Evolutionary conservation across 768 basidiomycete species (phyloP).

Genomic region (Tylopilus balloui): DNA sequence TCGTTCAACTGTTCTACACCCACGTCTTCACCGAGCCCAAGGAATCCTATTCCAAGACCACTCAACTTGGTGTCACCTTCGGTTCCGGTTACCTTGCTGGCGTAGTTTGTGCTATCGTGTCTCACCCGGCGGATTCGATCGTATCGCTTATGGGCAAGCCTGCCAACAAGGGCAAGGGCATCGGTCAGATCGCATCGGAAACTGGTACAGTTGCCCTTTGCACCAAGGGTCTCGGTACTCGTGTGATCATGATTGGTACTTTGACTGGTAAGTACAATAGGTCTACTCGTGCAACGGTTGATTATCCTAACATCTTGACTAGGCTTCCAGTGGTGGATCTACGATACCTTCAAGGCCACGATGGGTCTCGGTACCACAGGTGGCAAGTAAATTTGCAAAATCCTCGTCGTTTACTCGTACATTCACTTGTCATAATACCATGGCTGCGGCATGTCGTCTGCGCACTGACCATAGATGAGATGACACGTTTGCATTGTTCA

Average conservation of each 20-base stretch:
- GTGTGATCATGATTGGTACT: conserved; percentile 80
- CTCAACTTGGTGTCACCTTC: conserved; percentile 87
- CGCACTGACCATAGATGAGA: too few species aligned
- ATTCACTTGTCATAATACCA: too few species aligned
- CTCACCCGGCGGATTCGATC: conserved; percentile 92
- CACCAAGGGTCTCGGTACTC: conserved; percentile 84
- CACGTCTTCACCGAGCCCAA: conserved; percentile 80
- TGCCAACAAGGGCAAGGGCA: conserved; percentile 74
- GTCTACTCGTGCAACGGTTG: too few species aligned
- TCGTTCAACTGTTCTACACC: conserved; percentile 82
- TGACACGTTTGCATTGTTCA: too few species aligned
- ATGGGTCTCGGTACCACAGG: conserved; percentile 88
- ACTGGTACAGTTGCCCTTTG: conserved; percentile 60
- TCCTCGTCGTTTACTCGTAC: too few species aligned
- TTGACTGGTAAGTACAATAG: conserved; percentile 42
- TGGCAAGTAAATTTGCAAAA: conserved; percentile 69
- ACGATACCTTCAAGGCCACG: conserved; percentile 77
- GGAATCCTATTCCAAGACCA: conserved; percentile 71
- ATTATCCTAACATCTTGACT: too few species aligned
- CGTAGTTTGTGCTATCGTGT: conserved; percentile 93
- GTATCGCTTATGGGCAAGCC: conserved; percentile 93
- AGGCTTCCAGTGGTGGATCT: conserved; percentile 95
- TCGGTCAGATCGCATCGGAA: conserved; percentile 67
- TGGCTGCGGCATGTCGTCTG: too few species aligned
- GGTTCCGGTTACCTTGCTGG: conserved; percentile 91